Evolutionary conservation across 768 basidiomycete species (phyloP).

Genomic region (Chlorophyllum brunneum): DNA sequence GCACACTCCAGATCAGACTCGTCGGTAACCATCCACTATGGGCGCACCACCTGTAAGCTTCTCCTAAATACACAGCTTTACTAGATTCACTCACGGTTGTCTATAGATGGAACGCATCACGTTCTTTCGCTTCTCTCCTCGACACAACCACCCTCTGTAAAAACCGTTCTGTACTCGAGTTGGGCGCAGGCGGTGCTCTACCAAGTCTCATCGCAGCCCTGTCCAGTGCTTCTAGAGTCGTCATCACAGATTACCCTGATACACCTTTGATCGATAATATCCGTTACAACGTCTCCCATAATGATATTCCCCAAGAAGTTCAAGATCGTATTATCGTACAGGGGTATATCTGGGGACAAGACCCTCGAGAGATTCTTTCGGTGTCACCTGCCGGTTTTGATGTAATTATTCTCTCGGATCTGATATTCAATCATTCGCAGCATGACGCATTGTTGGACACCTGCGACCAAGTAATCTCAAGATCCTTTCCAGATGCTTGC

Average conservation of each 20-base stretch:
- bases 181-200: constrained; percentile 91
- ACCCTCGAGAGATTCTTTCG: constrained; percentile 44
- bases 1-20: constrained; percentile 54
- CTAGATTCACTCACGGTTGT: neutral
- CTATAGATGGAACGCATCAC: constrained; percentile 76
- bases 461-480: constrained; percentile 47
- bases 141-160: constrained; percentile 49
- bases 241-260: constrained; percentile 95
- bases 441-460: constrained; percentile 79
- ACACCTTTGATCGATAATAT: constrained; percentile 71
- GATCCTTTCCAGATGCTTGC: constrained; percentile 5
- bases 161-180: constrained; percentile 61
- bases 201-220: constrained; percentile 70
- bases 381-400: constrained; percentile 50
- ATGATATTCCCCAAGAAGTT: constrained; percentile 40
- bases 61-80: neutral
- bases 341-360: constrained; percentile 83
- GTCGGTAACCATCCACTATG: constrained; percentile 81
- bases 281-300: constrained; percentile 57
- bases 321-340: constrained; percentile 27
- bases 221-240: constrained; percentile 41
- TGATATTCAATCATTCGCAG: constrained; percentile 95
- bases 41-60: constrained; percentile 70
- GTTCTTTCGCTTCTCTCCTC: constrained; percentile 66
- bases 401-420: constrained; percentile 84